phyloP scores from a whole-genome alignment of 2,329 filamentous ascomycete species.

The Dendryphion nanum region DNA sequence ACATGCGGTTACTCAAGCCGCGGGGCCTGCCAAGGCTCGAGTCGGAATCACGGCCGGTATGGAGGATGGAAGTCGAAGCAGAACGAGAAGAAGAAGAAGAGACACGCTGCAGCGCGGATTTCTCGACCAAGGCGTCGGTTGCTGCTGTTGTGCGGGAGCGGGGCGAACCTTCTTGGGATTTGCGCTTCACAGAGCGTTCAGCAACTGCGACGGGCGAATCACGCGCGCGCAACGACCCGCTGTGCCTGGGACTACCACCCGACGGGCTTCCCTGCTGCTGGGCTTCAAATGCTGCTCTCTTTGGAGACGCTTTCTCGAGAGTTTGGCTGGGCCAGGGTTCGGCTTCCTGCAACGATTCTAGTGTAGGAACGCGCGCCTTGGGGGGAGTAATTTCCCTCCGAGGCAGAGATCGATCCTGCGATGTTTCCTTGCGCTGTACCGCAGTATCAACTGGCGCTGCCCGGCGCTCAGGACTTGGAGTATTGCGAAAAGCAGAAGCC shows the following conservation, averaged over 20 bases:
- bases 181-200: slow-evolving; percentile 20
- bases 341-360: slow-evolving; percentile 30
- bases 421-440: not conserved
- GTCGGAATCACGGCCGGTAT: slow-evolving; percentile 34
- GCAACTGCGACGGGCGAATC: slow-evolving; percentile 14
- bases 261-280: slow-evolving; percentile 7
- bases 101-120: slow-evolving; percentile 29
- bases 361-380: slow-evolving; percentile 19
- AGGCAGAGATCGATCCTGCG: slow-evolving; percentile 7
- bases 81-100: slow-evolving; percentile 31
- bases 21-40: slow-evolving; percentile 29
- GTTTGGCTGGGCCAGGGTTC: slow-evolving; percentile 15
- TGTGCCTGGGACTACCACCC: slow-evolving; percentile 17
- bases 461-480: slow-evolving; percentile 25
- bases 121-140: slow-evolving; percentile 27
- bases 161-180: slow-evolving; percentile 20
- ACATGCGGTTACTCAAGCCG: slow-evolving; percentile 31
- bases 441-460: not conserved
- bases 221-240: slow-evolving; percentile 14
- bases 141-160: slow-evolving; percentile 16
- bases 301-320: slow-evolving; percentile 4
- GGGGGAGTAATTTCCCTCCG: slow-evolving; percentile 22
- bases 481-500: slow-evolving; percentile 19
- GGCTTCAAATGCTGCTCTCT: slow-evolving; percentile 3
- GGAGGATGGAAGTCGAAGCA: slow-evolving; percentile 28